Conservation (phyloP, 257 asterid genomes). For the Solanum tacnaense region DNA sequence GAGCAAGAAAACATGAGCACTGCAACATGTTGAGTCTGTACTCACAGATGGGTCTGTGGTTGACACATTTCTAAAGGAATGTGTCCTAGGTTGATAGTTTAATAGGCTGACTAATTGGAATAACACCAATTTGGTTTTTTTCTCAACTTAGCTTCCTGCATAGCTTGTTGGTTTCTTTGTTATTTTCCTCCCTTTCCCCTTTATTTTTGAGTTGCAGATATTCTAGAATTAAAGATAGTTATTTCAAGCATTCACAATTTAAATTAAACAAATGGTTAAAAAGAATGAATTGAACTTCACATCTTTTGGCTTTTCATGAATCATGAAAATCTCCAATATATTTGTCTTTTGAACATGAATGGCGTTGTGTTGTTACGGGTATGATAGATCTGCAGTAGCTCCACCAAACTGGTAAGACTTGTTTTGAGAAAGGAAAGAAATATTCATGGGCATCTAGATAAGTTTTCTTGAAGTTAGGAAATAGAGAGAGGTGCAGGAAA, state of each 20-base stretch:
- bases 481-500: background rate
- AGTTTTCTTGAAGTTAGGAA: background rate
- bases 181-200: background rate
- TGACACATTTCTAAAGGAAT: background rate
- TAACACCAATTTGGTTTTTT: background rate
- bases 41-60: background rate
- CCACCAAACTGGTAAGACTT: background rate
- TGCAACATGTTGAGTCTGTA: background rate
- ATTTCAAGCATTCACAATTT: background rate
- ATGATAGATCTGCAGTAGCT: background rate
- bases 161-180: background rate
- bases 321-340: background rate
- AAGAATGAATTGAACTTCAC: background rate
- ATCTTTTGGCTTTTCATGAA: background rate
- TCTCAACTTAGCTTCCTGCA: background rate
- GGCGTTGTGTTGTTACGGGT: background rate
- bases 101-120: background rate
- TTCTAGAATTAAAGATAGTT: background rate
- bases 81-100: background rate
- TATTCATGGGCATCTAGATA: background rate
- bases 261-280: background rate
- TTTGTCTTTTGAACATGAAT: background rate
- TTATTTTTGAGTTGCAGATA: background rate
- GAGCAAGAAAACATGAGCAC: constrained; percentile 5
- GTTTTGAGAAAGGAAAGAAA: background rate